phyloP scores from a whole-genome alignment of 306 rosid genomes.

The Inga oerstediana region DNA sequence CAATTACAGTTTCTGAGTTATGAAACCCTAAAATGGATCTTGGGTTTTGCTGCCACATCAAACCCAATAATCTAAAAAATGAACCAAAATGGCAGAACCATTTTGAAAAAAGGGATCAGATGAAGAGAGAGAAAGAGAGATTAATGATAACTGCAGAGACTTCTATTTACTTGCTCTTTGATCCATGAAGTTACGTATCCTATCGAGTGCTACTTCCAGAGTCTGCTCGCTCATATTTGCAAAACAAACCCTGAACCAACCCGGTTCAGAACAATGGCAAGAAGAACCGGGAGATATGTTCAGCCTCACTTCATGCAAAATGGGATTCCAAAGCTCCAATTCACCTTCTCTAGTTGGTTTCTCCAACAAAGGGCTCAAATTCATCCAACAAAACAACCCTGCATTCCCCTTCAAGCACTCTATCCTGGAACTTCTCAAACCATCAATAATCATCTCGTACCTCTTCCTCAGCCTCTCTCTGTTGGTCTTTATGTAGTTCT shows the following conservation, averaged over 20 bases:
- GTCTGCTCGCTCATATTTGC: slow-evolving; percentile 85
- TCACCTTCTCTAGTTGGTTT: slow-evolving; percentile 67
- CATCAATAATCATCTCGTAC: slow-evolving; percentile 69
- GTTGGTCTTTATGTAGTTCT: slow-evolving; percentile 63
- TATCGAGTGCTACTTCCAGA: slow-evolving; percentile 67
- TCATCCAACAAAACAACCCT: slow-evolving; percentile 96
- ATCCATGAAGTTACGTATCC: slow-evolving; percentile 63
- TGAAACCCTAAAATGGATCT: neutral
- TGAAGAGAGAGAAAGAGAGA: neutral
- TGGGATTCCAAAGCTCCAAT: slow-evolving; percentile 62
- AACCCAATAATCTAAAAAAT: slow-evolving; percentile 31
- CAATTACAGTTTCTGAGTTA: slow-evolving; percentile 25
- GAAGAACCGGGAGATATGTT: slow-evolving; percentile 94
- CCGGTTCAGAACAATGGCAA: slow-evolving; percentile 87
- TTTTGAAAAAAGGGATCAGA: slow-evolving; percentile 39
- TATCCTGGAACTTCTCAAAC: slow-evolving; percentile 63
- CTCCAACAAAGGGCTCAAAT: slow-evolving; percentile 66
- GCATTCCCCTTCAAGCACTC: slow-evolving; percentile 91
- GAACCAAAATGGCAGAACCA: slow-evolving; percentile 57
- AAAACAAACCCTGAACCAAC: slow-evolving; percentile 97
- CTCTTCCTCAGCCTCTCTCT: slow-evolving; percentile 73
- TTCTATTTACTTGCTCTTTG: slow-evolving; percentile 25
- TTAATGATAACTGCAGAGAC: neutral
- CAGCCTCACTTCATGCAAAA: slow-evolving; percentile 62
- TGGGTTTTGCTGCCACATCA: slow-evolving; percentile 19